Base-by-base conservation (phyloP, 225 moss, liverwort and hornwort species). In the Physcomitrellopsis africana region DNA sequence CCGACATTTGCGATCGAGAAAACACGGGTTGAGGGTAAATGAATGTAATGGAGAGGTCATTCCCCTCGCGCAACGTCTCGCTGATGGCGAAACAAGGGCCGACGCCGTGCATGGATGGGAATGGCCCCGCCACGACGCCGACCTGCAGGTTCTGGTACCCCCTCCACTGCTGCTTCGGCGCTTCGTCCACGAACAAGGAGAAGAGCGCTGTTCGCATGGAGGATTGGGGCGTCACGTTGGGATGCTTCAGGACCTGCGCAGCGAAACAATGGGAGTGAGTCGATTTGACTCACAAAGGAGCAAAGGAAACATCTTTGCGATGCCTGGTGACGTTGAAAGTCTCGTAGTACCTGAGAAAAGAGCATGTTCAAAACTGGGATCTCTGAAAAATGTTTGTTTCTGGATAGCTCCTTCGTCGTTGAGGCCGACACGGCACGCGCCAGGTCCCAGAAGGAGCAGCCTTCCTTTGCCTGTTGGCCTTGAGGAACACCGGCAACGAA, bases 91-190 rank as follows among this genome's bases (percentile, higher is more conserved):
- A 83, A 51, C 96, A 96, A n/a, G 96, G 96, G 11, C 94, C 96
- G 1, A 89, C 77, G 15, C 96, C 96, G 16, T 96, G 96, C 96
- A 96, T 96, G 0, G 96, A 94, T 1, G 92, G 88, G 26, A 87
- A 80, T 0, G 96, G 96, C 11, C 94, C 96, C 22, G 66, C 79
- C 8, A 91, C 86, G 8, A 70, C 67, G 9, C 94, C 96, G 12
- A 96, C 65, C 24, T 92, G 77, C 73, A 96, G 24, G 53, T 91
- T 94, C 57, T 85, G 79, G 0, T 81, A 81, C 55, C 92, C 89
- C 51, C 75, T 80, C 86, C 90, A 90, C 52, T 83, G 81, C 16
- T 57, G 59, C 63, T 80, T 73, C 2, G 89, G 80, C 12, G 69
- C 55, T 0, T 82, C 82, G 46, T 91, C 89, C 11, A 85, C 26